Percentiles rank a stretch among this genome's conserved stretches.
These are phyloP conservation scores for Chamaenerion angustifolium DNA, from an alignment of 345 rosid species.

Conservation along the genomic window DNA sequence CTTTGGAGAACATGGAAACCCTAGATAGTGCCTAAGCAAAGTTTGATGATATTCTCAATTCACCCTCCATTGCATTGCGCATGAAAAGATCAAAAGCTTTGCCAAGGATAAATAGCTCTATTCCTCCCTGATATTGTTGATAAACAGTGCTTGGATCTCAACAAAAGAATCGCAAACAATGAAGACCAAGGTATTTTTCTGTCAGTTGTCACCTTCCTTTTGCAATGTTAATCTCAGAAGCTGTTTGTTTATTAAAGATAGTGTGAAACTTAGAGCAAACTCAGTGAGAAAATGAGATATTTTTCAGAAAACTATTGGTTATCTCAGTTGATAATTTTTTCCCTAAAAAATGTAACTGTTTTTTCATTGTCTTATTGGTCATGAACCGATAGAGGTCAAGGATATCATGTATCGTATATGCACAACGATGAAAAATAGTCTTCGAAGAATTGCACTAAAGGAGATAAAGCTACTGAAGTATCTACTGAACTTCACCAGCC, in stretches of 20 bases:
- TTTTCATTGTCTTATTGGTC: not conserved
- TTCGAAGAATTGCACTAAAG: constrained; percentile 79
- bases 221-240: not conserved
- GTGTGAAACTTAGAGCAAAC: too few species aligned
- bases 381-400: constrained; percentile 42
- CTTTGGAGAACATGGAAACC: constrained; percentile 56
- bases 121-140: constrained; percentile 70
- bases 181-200: constrained; percentile 52
- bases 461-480: constrained; percentile 76
- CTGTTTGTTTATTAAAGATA: not conserved
- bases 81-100: constrained; percentile 73
- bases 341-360: not conserved
- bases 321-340: too few species aligned
- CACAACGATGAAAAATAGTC: constrained; percentile 71
- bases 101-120: constrained; percentile 82
- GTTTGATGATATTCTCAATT: constrained; percentile 73
- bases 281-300: too few species aligned
- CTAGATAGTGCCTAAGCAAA: constrained; percentile 75
- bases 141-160: constrained; percentile 75
- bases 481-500: constrained; percentile 75
- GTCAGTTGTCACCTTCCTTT: not conserved
- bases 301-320: too few species aligned
- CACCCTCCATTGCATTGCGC: constrained; percentile 61
- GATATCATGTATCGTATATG: constrained; percentile 71
- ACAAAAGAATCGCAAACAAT: constrained; percentile 74